Base-by-base conservation (phyloP, 805 yeast genomes). In the Naumovozyma castellii region DNA sequence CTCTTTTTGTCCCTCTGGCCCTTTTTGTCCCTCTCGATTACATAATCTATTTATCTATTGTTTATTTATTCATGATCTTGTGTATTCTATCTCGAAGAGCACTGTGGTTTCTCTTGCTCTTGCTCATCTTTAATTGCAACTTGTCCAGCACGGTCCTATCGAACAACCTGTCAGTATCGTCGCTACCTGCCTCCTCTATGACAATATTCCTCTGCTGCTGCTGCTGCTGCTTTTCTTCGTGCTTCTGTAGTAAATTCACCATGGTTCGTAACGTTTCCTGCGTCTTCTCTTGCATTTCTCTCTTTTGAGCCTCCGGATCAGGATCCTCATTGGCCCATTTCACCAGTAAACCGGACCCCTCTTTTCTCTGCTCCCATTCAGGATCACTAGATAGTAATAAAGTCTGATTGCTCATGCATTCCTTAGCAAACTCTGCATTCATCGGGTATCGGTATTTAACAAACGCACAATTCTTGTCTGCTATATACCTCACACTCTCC, bases 261-360 rank as follows among this genome's bases (percentile, higher is more conserved):
- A 54, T 50, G 12, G 51, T 40, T 27, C 48, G 46, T 18, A 56
- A 40, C 3, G 59, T 46, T 22, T 51, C 49, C 36, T 44, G 44
- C 3, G 50, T 48, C 34, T 48, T 54, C 22, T 57, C 56, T 32
- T 50, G 53, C 32, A 51, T 57, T 28, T 56, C 57, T 17, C 53
- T 44, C 29, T 50, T 50, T 30, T 54, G 50, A 1, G 56, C 57
- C 17, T 45, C 53, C 0, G 92, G 92, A 52, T 80, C 81, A 2
- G 95, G 94, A 57, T 86, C 95, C 33, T 83, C 90, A 44, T 75
- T 76, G 0, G 97, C 95, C 97, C 97, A 88, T 46, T 84, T 71
- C 1, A 88, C 74, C 43, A 57, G 28, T 14, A 59, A 35, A 2
- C 64, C 64, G 5, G 57, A 44, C 5, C 57, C 60, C 30, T 55